Conservation (phyloP, 1,284 basidiomycete genomes). For the Irpex sp. region DNA sequence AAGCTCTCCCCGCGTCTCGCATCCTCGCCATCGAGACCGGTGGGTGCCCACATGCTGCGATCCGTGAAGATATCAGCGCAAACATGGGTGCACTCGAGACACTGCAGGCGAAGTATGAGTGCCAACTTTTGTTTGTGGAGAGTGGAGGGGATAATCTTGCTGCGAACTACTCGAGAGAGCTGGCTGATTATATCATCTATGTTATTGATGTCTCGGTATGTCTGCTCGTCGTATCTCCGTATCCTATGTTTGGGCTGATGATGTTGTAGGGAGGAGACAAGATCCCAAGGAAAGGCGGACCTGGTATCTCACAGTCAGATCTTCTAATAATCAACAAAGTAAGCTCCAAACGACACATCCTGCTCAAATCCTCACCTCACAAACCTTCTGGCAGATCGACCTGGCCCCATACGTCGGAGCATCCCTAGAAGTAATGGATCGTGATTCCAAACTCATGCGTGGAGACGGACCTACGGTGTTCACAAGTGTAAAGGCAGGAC, state of each 20-base stretch:
- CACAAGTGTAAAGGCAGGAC: conserved; percentile 78
- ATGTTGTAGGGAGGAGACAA: conserved; percentile 86
- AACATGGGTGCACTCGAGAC: conserved; percentile 95
- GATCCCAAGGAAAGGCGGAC: conserved; percentile 96
- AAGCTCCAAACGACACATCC: conserved; percentile 9
- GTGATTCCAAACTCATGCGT: conserved; percentile 91
- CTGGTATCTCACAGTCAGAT: conserved; percentile 95
- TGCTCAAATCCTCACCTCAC: not conserved
- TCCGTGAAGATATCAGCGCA: conserved; percentile 95
- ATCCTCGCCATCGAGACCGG: conserved; percentile 98
- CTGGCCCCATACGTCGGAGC: conserved; percentile 92
- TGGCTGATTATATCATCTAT: conserved; percentile 97
- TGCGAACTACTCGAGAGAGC: conserved; percentile 93
- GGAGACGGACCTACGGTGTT: conserved; percentile 95
- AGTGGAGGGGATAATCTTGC: conserved; percentile 95
- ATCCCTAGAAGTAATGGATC: conserved; percentile 91
- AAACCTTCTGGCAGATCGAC: conserved; percentile 63
- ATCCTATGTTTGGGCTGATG: not conserved
- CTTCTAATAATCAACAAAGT: conserved; percentile 95
- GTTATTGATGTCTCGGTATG: conserved; percentile 79
- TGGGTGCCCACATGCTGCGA: conserved; percentile 93
- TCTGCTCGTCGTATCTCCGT: not conserved
- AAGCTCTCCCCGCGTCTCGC: conserved; percentile 80
- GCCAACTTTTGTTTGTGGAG: conserved; percentile 89
- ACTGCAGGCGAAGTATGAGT: conserved; percentile 86